Evolutionary conservation across 2,329 filamentous ascomycete genomes (phyloP).

Genomic region (Aspergillus sp.): DNA sequence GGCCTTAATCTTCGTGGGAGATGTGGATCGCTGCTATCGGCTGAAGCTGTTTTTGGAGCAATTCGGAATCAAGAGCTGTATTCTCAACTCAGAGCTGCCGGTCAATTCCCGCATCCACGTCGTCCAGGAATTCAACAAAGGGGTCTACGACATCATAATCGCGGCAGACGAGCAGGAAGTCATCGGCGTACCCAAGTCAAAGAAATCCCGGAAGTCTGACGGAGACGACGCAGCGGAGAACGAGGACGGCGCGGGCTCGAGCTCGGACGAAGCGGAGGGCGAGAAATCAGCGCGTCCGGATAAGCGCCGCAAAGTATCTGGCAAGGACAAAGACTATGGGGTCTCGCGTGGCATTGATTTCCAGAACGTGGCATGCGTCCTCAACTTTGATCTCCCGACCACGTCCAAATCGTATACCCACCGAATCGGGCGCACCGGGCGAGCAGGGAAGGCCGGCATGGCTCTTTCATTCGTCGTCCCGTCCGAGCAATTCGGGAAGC

Average conservation of each 20-base stretch:
- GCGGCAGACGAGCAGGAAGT: constrained; percentile 88
- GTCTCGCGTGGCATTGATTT: constrained; percentile 97
- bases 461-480: constrained; percentile 93
- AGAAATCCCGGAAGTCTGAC: constrained; percentile 19
- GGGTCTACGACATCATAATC: constrained; percentile 95
- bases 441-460: constrained; percentile 86
- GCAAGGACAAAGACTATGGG: constrained; percentile 78
- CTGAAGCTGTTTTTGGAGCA: constrained; percentile 94
- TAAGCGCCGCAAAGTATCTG: constrained; percentile 56
- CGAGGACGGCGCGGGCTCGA: constrained; percentile 16
- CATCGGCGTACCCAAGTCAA: constrained; percentile 46
- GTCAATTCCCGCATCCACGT: constrained; percentile 90
- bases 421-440: constrained; percentile 84
- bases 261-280: constrained; percentile 13
- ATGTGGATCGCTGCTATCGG: constrained; percentile 82
- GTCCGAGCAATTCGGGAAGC: constrained; percentile 70
- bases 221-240: constrained; percentile 20
- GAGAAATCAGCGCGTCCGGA: constrained; percentile 29
- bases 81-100: constrained; percentile 87
- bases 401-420: constrained; percentile 93
- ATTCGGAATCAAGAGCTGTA: constrained; percentile 87
- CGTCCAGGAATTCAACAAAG: constrained; percentile 94
- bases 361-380: constrained; percentile 83
- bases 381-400: constrained; percentile 92
- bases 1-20: constrained; percentile 71